A percentile compares a stretch with the other conserved stretches of the same genome.
Conservation (phyloP, 2,329 filamentous ascomycete species). For the Fusarium tricinctum region DNA sequence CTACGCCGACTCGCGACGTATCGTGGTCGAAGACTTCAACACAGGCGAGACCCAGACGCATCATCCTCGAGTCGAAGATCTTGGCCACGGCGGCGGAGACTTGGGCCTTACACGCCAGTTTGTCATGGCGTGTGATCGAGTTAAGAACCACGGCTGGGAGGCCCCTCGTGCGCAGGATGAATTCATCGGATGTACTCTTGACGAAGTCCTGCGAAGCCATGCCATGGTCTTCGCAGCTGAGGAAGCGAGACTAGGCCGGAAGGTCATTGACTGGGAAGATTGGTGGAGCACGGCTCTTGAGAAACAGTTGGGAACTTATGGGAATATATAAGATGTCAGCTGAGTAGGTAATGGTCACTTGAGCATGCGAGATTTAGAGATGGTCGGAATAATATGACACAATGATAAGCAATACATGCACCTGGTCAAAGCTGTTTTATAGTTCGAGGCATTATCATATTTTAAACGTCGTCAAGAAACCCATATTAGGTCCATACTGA, state of each 20-base stretch:
- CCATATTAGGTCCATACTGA: conserved; percentile 23
- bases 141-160: conserved; percentile 77
- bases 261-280: conserved; percentile 78
- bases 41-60: conserved; percentile 53
- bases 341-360: neutral
- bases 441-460: conserved; percentile 22
- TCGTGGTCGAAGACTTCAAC: conserved; percentile 76
- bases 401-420: neutral
- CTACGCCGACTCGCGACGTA: conserved; percentile 82
- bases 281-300: conserved; percentile 75
- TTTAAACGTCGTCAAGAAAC: conserved; percentile 25
- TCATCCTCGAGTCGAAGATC: conserved; percentile 53
- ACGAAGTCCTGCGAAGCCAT: conserved; percentile 91
- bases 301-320: conserved; percentile 29
- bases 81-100: conserved; percentile 59
- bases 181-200: conserved; percentile 84
- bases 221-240: conserved; percentile 95
- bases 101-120: conserved; percentile 82
- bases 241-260: conserved; percentile 78
- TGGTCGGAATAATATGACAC: neutral
- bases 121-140: conserved; percentile 82
- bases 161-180: conserved; percentile 79
- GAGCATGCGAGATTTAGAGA: neutral
- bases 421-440: neutral
- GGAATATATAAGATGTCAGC: neutral